Percentiles rank a stretch among this genome's conserved stretches.
These are phyloP conservation scores for Nicotiana tomentosiformis DNA, from an alignment of 257 asterid species.

Conservation along the genomic window DNA sequence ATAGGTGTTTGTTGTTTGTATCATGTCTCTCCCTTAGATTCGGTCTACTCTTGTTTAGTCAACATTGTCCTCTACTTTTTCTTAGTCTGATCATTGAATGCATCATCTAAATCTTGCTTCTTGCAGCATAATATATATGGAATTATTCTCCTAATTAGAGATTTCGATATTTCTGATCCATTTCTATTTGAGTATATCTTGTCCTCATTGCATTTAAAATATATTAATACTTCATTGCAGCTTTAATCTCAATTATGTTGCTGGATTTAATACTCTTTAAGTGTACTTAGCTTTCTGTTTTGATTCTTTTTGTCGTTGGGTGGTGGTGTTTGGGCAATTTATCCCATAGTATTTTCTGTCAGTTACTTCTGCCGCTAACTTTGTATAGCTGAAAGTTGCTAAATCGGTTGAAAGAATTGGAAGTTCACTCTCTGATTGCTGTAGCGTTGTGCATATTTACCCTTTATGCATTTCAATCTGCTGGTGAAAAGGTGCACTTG, in stretches of 20 bases:
- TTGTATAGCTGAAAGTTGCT: constrained; percentile 18
- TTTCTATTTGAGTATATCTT: background rate
- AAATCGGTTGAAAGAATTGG: too few species aligned
- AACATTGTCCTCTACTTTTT: background rate
- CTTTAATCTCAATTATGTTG: background rate
- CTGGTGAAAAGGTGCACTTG: constrained; percentile 81
- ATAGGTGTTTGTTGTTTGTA: too few species aligned
- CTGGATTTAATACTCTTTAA: background rate
- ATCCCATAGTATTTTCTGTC: constrained; percentile 60
- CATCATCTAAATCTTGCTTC: too few species aligned
- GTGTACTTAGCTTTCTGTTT: background rate
- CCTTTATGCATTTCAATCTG: constrained; percentile 60
- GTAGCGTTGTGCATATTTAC: constrained; percentile 48
- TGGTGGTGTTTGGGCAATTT: constrained; percentile 76
- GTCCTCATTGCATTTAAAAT: background rate
- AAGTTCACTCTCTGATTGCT: constrained; percentile 36
- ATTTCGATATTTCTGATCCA: background rate
- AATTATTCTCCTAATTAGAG: background rate
- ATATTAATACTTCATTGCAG: background rate
- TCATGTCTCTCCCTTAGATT: too few species aligned
- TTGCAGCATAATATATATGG: too few species aligned
- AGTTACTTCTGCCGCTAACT: constrained; percentile 22
- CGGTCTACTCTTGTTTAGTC: background rate
- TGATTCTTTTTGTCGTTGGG: constrained; percentile 2
- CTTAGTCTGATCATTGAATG: background rate